Evolutionary conservation across 768 basidiomycete species (phyloP).

Genomic region (Phylloporus sp.): DNA sequence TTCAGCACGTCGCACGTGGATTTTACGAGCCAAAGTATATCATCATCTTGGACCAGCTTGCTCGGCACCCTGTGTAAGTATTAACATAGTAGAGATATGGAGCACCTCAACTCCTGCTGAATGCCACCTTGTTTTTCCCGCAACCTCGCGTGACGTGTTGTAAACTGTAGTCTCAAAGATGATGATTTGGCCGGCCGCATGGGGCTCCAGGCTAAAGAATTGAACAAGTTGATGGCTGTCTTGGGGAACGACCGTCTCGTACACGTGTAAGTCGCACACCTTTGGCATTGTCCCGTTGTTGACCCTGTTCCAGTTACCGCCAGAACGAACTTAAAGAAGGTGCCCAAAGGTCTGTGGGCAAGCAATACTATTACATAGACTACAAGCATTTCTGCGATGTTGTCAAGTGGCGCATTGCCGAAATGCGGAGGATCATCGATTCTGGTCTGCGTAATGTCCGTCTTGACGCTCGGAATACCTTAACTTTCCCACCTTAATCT

Average conservation of each 20-base stretch:
- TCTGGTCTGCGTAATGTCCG: slow-evolving; percentile 82
- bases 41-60: slow-evolving; percentile 91
- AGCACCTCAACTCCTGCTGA: slow-evolving; percentile 17
- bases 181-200: slow-evolving; percentile 90
- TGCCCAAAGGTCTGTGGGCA: slow-evolving; percentile 79
- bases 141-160: slow-evolving; percentile 17
- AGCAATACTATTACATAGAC: slow-evolving; percentile 96
- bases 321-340: slow-evolving; percentile 92
- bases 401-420: slow-evolving; percentile 94
- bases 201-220: slow-evolving; percentile 85
- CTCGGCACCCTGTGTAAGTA: slow-evolving; percentile 93
- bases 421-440: slow-evolving; percentile 89
- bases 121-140: slow-evolving; percentile 9
- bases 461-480: slow-evolving; percentile 5
- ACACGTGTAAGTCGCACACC: slow-evolving; percentile 53
- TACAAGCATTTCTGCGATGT: slow-evolving; percentile 95
- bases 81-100: slow-evolving; percentile 25
- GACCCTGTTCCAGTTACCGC: slow-evolving; percentile 58
- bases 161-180: slow-evolving; percentile 71
- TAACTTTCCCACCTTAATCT: background rate
- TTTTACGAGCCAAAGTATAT: slow-evolving; percentile 94
- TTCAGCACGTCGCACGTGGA: slow-evolving; percentile 88
- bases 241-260: slow-evolving; percentile 76
- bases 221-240: slow-evolving; percentile 84
- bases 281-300: slow-evolving; percentile 1